Conservation (phyloP, 2,329 filamentous ascomycete genomes). For the Fusarium clavum region DNA sequence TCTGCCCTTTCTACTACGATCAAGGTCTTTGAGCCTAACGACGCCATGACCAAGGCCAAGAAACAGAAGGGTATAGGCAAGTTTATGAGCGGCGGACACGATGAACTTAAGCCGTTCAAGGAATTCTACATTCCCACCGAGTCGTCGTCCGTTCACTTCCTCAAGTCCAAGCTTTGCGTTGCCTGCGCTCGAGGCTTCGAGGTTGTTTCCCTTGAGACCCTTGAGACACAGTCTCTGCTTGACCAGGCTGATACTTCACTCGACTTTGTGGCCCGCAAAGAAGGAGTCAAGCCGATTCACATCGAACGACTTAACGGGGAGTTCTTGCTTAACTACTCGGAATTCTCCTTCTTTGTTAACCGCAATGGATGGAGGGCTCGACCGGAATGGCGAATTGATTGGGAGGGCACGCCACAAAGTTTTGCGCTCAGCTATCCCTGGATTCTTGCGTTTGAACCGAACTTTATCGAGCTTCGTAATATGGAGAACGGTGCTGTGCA, state of each 20-base stretch:
- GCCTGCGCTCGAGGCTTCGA: constrained; percentile 96
- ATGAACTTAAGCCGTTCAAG: constrained; percentile 96
- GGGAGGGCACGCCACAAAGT: constrained; percentile 91
- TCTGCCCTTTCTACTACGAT: constrained; percentile 94
- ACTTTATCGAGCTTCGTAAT: constrained; percentile 96
- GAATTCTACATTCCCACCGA: constrained; percentile 99
- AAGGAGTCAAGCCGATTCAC: constrained; percentile 93
- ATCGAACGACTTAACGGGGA: constrained; percentile 97
- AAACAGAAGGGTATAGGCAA: constrained; percentile 96
- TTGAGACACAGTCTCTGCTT: constrained; percentile 96
- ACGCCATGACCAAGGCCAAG: constrained; percentile 91
- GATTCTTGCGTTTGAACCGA: constrained; percentile 96
- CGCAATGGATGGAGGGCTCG: constrained; percentile 96
- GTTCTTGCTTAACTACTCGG: constrained; percentile 96
- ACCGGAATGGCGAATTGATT: constrained; percentile 96
- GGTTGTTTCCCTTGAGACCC: constrained; percentile 93
- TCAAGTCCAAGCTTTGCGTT: constrained; percentile 95
- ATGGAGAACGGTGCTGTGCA: constrained; percentile 95
- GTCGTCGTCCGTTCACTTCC: constrained; percentile 97
- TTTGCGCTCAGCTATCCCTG: constrained; percentile 97
- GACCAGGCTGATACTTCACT: constrained; percentile 98
- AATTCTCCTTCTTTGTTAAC: constrained; percentile 99
- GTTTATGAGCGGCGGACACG: constrained; percentile 93
- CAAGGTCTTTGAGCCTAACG: constrained; percentile 99
- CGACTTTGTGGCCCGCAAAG: constrained; percentile 94